Percentiles rank a stretch among this genome's conserved stretches.
Conservation (phyloP, 345 rosid species). For the Eucalyptus virginea region DNA sequence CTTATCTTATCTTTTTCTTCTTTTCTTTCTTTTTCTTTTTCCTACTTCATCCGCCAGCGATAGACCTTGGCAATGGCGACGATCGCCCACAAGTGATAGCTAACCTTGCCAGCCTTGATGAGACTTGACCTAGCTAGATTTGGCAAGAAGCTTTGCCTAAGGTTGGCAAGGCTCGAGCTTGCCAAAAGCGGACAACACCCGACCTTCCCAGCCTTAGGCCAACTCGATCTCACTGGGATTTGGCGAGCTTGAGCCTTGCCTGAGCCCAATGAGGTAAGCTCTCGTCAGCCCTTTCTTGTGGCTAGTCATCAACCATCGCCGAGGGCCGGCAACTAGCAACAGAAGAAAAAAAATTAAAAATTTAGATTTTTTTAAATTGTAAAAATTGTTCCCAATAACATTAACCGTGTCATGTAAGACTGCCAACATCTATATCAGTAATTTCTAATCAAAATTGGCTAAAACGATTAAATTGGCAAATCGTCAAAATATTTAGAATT, state of each 20-base stretch:
- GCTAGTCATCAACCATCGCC: rapidly evolving
- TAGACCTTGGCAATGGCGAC: background rate
- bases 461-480: background rate
- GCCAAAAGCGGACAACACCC: rapidly evolving
- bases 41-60: rapidly evolving
- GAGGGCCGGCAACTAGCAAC: rapidly evolving
- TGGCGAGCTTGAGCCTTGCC: background rate
- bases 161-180: no score
- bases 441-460: background rate
- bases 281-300: rapidly evolving
- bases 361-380: no score
- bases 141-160: no score
- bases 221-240: rapidly evolving
- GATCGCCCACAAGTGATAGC: background rate
- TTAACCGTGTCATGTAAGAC: rapidly evolving
- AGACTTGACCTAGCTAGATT: no score
- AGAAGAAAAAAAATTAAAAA: no score
- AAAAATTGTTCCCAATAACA: no score
- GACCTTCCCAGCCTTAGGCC: rapidly evolving
- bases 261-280: rapidly evolving
- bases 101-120: no score
- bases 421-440: rapidly evolving
- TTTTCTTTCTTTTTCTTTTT: no score
- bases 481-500: no score
- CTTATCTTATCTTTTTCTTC: no score